phyloP scores from a whole-genome alignment of 177 flowering plant genomes.

The Vitis hybrid region DNA sequence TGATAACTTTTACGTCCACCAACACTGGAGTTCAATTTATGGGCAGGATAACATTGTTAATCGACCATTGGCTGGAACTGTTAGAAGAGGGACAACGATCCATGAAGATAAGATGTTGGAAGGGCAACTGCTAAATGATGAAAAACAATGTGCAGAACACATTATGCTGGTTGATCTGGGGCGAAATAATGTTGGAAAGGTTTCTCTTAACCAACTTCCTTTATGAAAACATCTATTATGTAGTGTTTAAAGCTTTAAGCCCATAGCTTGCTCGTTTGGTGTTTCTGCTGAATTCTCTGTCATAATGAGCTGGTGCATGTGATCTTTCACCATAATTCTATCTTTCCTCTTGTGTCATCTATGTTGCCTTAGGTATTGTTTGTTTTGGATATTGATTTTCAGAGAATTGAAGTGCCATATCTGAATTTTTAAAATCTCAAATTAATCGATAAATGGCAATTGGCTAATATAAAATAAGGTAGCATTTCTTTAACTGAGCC shows the following conservation, averaged over 20 bases:
- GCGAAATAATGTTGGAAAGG: constrained; percentile 96
- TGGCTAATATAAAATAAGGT: too few species aligned
- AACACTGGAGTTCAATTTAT: constrained; percentile 1
- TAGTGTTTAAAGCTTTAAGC: background rate
- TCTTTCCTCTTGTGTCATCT: too few species aligned
- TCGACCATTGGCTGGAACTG: constrained; percentile 66
- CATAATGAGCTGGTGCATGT: too few species aligned
- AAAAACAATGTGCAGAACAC: constrained; percentile 91
- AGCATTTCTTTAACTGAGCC: too few species aligned
- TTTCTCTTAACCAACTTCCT: constrained; percentile 12
- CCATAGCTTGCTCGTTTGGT: too few species aligned
- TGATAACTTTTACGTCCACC: background rate
- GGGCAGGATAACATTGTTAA: constrained; percentile 48
- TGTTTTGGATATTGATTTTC: too few species aligned
- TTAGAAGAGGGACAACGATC: constrained; percentile 51
- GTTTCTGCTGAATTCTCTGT: too few species aligned
- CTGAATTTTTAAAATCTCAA: too few species aligned
- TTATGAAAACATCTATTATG: background rate
- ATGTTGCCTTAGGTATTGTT: too few species aligned
- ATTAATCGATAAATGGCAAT: too few species aligned
- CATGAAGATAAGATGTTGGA: constrained; percentile 46
- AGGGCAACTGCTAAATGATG: constrained; percentile 58
- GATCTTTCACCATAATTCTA: too few species aligned
- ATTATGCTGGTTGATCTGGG: constrained; percentile 75
- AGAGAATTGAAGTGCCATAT: too few species aligned